Evolutionary conservation across 2,329 filamentous ascomycete genomes (phyloP).

Genomic region (Aquanectria penicillioides): DNA sequence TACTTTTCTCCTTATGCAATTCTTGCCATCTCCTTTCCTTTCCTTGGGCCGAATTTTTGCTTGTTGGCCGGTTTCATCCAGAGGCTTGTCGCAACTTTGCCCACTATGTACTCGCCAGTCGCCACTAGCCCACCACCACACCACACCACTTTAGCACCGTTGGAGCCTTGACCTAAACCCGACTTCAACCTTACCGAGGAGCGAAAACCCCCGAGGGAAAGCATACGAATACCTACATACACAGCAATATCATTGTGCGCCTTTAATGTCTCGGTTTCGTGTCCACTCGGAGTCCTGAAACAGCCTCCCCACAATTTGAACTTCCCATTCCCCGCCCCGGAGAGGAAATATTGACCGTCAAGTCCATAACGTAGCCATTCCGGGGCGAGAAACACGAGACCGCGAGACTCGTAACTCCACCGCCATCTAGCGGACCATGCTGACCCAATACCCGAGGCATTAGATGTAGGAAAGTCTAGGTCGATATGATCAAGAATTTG

Average conservation of each 20-base stretch:
- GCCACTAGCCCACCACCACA: conserved; percentile 1
- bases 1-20: too few relatives aligned
- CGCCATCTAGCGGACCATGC: not conserved
- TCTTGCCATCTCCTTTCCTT: too few relatives aligned
- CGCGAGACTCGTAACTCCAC: not conserved
- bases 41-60: not conserved
- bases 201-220: not conserved
- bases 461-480: too few relatives aligned
- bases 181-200: conserved; percentile 1
- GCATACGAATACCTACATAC: not conserved
- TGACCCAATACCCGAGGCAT: too few relatives aligned
- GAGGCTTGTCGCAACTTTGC: too few relatives aligned
- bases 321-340: conserved; percentile 3
- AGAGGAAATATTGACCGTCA: not conserved
- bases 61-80: too few relatives aligned
- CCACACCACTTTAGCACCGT: not conserved
- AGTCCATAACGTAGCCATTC: not conserved
- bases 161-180: not conserved
- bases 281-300: not conserved
- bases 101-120: too few relatives aligned
- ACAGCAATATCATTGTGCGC: not conserved
- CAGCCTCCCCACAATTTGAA: conserved; percentile 5
- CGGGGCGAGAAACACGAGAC: not conserved
- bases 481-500: too few relatives aligned
- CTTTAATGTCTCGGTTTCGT: not conserved